Conservation (phyloP, 768 basidiomycete species). For the Pholiota microspora region DNA sequence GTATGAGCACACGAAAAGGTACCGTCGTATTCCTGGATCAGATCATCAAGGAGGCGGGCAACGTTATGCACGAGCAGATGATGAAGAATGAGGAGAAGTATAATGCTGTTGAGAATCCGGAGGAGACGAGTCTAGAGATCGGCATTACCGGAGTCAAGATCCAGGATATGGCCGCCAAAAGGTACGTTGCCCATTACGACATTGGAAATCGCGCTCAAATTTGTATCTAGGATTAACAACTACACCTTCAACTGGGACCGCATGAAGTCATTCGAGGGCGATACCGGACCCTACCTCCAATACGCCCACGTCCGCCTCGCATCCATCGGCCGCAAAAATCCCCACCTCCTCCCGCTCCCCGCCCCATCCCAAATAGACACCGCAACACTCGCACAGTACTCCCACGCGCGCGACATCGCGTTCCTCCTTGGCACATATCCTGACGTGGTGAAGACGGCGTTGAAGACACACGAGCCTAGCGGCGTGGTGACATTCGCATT, state of each 20-base stretch:
- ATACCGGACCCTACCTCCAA: slow-evolving; percentile 94
- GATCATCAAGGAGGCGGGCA: slow-evolving; percentile 84
- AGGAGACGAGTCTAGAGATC: slow-evolving; percentile 72
- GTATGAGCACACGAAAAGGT: slow-evolving; percentile 93
- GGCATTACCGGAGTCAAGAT: slow-evolving; percentile 97
- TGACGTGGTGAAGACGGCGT: slow-evolving; percentile 83
- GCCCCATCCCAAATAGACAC: slow-evolving; percentile 66
- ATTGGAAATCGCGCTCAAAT: not conserved
- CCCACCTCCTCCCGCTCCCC: slow-evolving; percentile 78
- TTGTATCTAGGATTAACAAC: slow-evolving; percentile 77
- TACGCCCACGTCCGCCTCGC: slow-evolving; percentile 93
- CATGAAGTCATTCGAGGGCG: slow-evolving; percentile 95
- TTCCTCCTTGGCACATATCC: slow-evolving; percentile 91
- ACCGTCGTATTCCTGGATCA: slow-evolving; percentile 95
- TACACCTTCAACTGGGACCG: slow-evolving; percentile 94
- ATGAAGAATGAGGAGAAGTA: slow-evolving; percentile 92
- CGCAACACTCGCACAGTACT: slow-evolving; percentile 60
- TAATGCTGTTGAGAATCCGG: slow-evolving; percentile 82
- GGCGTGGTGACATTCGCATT: slow-evolving; percentile 91
- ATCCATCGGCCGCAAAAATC: slow-evolving; percentile 91
- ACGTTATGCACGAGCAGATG: slow-evolving; percentile 98
- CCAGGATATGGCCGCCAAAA: slow-evolving; percentile 94
- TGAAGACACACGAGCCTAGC: slow-evolving; percentile 85
- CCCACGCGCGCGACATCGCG: slow-evolving; percentile 79
- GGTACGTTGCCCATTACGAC: slow-evolving; percentile 43